Evolutionary conservation across 75 land plant species (phyloP), one percentile per base, ranked within the genome.

Genomic region (Pseudotsuga menziesii): DNA sequence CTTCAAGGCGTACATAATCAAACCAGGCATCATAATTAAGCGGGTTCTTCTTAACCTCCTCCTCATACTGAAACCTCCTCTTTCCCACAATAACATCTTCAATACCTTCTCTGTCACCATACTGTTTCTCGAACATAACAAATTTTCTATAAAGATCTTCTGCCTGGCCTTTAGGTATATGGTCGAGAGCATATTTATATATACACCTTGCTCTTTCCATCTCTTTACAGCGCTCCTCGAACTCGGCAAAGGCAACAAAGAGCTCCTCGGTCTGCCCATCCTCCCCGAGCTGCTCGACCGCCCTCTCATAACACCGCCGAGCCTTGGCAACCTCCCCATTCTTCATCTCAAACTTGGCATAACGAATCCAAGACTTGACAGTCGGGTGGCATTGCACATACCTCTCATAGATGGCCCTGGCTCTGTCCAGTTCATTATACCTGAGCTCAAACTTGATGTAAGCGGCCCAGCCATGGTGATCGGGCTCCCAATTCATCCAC

Each of bases 71-170:
- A 76, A 96, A 93, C 84, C 99, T 89, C 75, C 93, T 87, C 80
- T 93, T 96, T 58, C 99, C 92, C 12, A 96, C 95, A 77, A 96
- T 90, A 2, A 95, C 99, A 86, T 93, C 94, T 82, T 96, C 99
- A 35, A 96, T 96, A 7, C 94, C 99, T 39, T 91, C 99, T 79
- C 78, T 85, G 70, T 96, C 93, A 1, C 99, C 99, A 83, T 90
- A 90, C 66, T 94, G 94, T 79, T 96, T 96, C 82, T 96, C 98
- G 67, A 96, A 96, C 3, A 90, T 83, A 25, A 96, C 91, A 82
- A 88, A 96, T 80, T 88, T 96, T 81, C 78, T 90, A 63, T 96
- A 96, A 39, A 96, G 72, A 9, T 90, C 94, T 78, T 96, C 98
- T 0, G 98, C 98, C 75, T 92, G 79, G 5, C 90, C 92, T 78